phyloP scores from a whole-genome alignment of 805 yeast genomes.

The Saccharomycopsis sp. region DNA sequence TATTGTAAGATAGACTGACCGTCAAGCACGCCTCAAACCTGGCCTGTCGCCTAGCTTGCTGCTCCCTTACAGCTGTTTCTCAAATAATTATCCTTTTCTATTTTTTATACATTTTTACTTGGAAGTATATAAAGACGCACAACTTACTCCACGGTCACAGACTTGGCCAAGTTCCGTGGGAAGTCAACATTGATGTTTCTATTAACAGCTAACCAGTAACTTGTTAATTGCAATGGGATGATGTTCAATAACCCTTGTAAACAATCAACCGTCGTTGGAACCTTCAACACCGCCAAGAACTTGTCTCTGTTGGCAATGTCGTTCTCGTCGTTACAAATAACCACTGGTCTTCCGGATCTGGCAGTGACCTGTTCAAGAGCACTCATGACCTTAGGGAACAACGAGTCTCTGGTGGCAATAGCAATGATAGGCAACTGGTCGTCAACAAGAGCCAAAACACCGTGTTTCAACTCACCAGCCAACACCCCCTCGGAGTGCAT shows the following conservation, averaged over 20 bases:
- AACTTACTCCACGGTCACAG: slow-evolving; percentile 74
- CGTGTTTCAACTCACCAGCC: slow-evolving; percentile 98
- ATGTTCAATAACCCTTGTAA: slow-evolving; percentile 93
- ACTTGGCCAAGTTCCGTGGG: slow-evolving; percentile 97
- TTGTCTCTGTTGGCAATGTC: slow-evolving; percentile 53
- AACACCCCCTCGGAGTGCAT: slow-evolving; percentile 99
- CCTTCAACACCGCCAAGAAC: slow-evolving; percentile 69
- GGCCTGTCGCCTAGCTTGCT: too few species aligned
- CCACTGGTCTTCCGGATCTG: slow-evolving; percentile 93
- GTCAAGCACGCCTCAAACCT: too few species aligned
- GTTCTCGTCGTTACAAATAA: slow-evolving; percentile 81
- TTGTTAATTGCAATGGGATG: slow-evolving; percentile 89
- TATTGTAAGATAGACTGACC: too few species aligned
- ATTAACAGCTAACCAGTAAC: slow-evolving; percentile 93
- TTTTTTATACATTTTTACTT: background rate
- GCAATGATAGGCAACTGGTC: slow-evolving; percentile 90
- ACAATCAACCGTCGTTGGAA: slow-evolving; percentile 95
- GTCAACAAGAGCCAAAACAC: slow-evolving; percentile 94
- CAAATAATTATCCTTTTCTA: background rate
- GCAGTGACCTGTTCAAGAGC: slow-evolving; percentile 96
- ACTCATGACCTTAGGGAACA: slow-evolving; percentile 92
- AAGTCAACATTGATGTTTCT: slow-evolving; percentile 96
- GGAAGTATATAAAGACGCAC: background rate
- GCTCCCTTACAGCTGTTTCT: background rate
- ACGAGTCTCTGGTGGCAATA: slow-evolving; percentile 91